A percentile compares a stretch with the other conserved stretches of the same genome.
phyloP scores from a whole-genome alignment of 768 basidiomycete species.

The Mycena galopus region DNA sequence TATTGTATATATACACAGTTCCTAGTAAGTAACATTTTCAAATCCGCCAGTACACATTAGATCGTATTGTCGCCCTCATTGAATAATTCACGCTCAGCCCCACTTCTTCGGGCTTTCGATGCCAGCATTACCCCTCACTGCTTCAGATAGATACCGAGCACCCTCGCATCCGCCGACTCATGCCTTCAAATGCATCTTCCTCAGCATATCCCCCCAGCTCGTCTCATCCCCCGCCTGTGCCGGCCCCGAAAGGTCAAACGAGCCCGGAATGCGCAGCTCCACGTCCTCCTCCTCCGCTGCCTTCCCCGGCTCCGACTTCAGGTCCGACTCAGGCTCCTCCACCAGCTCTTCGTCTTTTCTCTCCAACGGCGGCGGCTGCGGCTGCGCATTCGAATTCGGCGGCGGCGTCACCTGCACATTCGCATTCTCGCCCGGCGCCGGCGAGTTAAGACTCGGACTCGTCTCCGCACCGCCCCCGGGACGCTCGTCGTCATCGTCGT shows the following conservation, averaged over 20 bases:
- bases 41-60: too few species aligned
- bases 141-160: too few species aligned
- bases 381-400: background rate
- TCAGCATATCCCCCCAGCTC: constrained; percentile 48
- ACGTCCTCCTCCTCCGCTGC: constrained; percentile 44
- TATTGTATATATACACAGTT: too few species aligned
- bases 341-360: constrained; percentile 26
- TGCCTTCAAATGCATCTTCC: constrained; percentile 36
- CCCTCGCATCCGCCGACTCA: too few species aligned
- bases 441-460: constrained; percentile 13
- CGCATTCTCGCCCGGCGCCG: constrained; percentile 52
- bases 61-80: too few species aligned
- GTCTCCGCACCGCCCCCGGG: background rate
- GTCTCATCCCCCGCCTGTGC: constrained; percentile 4
- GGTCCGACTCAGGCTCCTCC: constrained; percentile 16
- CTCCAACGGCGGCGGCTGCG: constrained; percentile 47
- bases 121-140: too few species aligned
- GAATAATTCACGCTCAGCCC: too few species aligned
- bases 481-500: constrained; percentile 50
- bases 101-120: too few species aligned
- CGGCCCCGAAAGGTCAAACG: constrained; percentile 53
- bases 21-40: too few species aligned
- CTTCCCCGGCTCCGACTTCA: constrained; percentile 37
- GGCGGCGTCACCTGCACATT: constrained; percentile 55
- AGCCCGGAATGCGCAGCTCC: constrained; percentile 64